Evolutionary conservation across 1,284 basidiomycete genomes (phyloP).

Genomic region (Erythrobasidium hasegawianum): DNA sequence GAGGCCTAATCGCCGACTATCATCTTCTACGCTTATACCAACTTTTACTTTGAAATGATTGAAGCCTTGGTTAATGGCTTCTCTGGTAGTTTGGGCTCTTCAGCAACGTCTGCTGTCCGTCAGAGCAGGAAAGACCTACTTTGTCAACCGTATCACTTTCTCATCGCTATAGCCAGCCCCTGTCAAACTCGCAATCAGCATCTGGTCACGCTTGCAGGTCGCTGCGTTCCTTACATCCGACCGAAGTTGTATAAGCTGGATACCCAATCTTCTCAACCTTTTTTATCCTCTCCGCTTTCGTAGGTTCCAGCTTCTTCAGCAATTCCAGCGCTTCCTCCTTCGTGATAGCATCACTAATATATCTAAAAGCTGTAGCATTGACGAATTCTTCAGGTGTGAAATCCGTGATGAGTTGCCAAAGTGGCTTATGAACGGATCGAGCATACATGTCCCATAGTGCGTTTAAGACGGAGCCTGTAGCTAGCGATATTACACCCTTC

Average conservation of each 20-base stretch:
- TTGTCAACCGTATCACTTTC: constrained; percentile 79
- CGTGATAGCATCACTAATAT: constrained; percentile 90
- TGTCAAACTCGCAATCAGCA: no score
- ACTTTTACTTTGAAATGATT: constrained; percentile 95
- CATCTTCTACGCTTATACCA: constrained; percentile 73
- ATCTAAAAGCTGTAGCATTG: constrained; percentile 70
- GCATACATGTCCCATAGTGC: constrained; percentile 60
- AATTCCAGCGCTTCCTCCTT: constrained; percentile 80
- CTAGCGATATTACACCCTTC: constrained; percentile 61
- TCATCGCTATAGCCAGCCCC: constrained; percentile 70
- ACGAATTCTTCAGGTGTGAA: constrained; percentile 74
- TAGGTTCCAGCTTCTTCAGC: constrained; percentile 69
- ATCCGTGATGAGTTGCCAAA: constrained; percentile 68
- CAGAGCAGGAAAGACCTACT: constrained; percentile 42
- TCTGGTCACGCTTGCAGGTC: no score
- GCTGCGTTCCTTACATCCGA: constrained; percentile 89
- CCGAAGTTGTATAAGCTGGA: constrained; percentile 90
- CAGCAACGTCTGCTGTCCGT: no score
- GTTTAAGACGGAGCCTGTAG: constrained; percentile 56
- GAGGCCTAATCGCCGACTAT: constrained; percentile 77
- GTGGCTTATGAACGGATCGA: constrained; percentile 66
- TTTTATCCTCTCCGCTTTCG: constrained; percentile 72
- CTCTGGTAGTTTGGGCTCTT: constrained; percentile 50
- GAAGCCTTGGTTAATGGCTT: constrained; percentile 76
- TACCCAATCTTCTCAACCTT: constrained; percentile 65